Conservation (phyloP, 2,329 filamentous ascomycete genomes). For the Talaromyces albobiverticillius region DNA sequence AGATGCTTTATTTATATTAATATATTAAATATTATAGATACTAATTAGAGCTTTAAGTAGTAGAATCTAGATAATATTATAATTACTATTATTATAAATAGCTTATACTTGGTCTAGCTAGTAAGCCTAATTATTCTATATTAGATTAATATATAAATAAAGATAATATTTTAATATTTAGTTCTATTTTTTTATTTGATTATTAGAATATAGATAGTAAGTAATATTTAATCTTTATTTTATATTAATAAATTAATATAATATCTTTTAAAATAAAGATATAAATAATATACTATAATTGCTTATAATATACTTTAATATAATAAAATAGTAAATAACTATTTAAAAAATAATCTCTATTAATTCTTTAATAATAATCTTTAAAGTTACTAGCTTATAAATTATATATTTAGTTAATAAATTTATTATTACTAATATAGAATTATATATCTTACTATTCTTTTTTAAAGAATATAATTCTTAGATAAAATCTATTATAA, state of each 20-base stretch:
- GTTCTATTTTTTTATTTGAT: neutral
- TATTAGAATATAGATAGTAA: neutral
- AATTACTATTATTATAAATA: constrained; percentile 4
- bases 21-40: neutral
- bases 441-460: neutral
- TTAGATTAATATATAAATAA: neutral
- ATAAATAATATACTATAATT: neutral
- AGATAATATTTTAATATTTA: neutral
- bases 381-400: neutral
- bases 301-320: neutral
- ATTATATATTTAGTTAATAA: neutral
- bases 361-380: neutral
- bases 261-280: neutral
- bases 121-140: neutral
- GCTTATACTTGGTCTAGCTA: neutral
- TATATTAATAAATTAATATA: neutral
- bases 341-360: neutral
- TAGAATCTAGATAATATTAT: neutral
- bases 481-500: constrained; percentile 2
- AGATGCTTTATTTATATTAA: neutral
- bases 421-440: neutral
- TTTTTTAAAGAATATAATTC: neutral
- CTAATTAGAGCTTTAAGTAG: neutral
- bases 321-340: neutral
- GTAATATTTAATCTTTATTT: neutral